Evolutionary conservation across 2,329 filamentous ascomycete genomes (phyloP).

Genomic region (Aulographum hederae): DNA sequence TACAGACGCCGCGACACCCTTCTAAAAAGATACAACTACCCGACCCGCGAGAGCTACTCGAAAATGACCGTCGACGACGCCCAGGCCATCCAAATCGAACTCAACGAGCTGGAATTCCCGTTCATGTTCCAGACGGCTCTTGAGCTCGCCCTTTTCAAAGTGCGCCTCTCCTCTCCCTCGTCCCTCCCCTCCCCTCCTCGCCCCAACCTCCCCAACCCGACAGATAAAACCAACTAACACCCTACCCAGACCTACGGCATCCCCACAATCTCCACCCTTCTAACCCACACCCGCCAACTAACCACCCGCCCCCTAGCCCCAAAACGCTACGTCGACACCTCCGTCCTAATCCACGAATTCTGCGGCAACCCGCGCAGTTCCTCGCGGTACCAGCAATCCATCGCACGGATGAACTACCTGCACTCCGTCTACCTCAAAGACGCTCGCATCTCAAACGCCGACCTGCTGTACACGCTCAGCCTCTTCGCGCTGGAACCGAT

Average conservation of each 20-base stretch:
- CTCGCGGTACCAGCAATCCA: constrained; percentile 22
- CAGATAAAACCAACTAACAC: too few species aligned
- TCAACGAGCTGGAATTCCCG: constrained; percentile 37
- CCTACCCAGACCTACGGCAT: constrained; percentile 24
- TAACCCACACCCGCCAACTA: constrained; percentile 16
- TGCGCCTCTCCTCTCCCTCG: too few species aligned
- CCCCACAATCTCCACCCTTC: constrained; percentile 16
- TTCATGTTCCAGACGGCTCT: constrained; percentile 30
- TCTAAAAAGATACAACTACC: constrained; percentile 24
- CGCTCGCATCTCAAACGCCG: constrained; percentile 41
- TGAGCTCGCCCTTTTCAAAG: constrained; percentile 43
- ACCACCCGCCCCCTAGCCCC: constrained; percentile 9
- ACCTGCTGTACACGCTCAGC: constrained; percentile 46
- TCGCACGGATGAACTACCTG: constrained; percentile 47
- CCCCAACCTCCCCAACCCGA: too few species aligned
- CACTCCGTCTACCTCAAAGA: constrained; percentile 37
- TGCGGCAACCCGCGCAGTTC: constrained; percentile 10
- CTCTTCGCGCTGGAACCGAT: constrained; percentile 49
- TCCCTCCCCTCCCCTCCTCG: too few species aligned
- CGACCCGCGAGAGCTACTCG: constrained; percentile 25
- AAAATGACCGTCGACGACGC: constrained; percentile 37
- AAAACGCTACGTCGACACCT: constrained; percentile 15
- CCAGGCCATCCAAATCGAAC: constrained; percentile 26
- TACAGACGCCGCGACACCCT: constrained; percentile 20
- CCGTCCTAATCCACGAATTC: constrained; percentile 15